Conservation (phyloP, 345 rosid genomes). For the Dimocarpus longan region DNA sequence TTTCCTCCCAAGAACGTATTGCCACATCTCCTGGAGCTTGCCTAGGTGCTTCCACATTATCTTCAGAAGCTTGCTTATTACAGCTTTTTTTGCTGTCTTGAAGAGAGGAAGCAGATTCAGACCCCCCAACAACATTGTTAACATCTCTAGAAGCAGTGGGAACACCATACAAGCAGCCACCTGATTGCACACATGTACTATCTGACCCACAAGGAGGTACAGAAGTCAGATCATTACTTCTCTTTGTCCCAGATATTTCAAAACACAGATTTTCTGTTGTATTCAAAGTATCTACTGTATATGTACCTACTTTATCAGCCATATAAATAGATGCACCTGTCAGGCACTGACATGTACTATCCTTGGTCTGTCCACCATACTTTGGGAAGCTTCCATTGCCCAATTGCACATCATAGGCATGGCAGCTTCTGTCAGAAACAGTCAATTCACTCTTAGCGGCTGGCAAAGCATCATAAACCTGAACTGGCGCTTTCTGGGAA, state of each 20-base stretch:
- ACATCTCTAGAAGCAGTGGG: constrained; percentile 30
- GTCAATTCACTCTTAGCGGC: constrained; percentile 47
- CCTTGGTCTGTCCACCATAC: constrained; percentile 26
- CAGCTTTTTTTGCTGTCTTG: constrained; percentile 36
- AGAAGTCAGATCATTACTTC: constrained; percentile 18
- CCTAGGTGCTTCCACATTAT: constrained; percentile 17
- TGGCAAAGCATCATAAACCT: constrained; percentile 30
- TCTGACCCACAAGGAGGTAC: constrained; percentile 32
- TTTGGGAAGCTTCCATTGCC: constrained; percentile 36
- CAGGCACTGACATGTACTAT: constrained; percentile 24
- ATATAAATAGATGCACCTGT: constrained; percentile 27
- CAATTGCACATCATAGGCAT: constrained; percentile 42
- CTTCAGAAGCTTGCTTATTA: constrained; percentile 19
- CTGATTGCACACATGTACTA: constrained; percentile 28
- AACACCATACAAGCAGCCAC: constrained; percentile 25
- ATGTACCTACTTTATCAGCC: constrained; percentile 23
- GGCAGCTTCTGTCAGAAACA: constrained; percentile 38
- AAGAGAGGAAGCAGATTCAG: constrained; percentile 37
- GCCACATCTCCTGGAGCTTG: constrained; percentile 25
- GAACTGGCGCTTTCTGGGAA: constrained; percentile 27
- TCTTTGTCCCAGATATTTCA: constrained; percentile 24
- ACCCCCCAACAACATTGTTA: constrained; percentile 24
- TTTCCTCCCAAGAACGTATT: constrained; percentile 25
- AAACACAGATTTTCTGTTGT: constrained; percentile 25
- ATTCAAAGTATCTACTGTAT: constrained; percentile 25